A percentile compares a stretch with the other conserved stretches of the same genome.
Evolutionary conservation across 2,329 filamentous ascomycete species (phyloP).

Genomic region (Thelonectria blattea): DNA sequence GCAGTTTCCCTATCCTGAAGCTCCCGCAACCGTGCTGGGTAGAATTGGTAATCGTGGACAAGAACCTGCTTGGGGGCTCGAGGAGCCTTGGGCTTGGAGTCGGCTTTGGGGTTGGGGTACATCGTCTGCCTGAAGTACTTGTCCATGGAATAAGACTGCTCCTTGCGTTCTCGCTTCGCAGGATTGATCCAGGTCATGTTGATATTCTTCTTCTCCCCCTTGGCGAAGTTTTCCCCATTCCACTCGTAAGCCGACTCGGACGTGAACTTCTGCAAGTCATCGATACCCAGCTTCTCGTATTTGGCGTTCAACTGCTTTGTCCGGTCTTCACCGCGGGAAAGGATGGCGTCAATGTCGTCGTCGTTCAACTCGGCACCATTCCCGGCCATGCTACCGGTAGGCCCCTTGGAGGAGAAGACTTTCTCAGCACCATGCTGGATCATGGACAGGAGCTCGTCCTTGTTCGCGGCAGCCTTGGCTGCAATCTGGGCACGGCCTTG

Average conservation of each 20-base stretch:
- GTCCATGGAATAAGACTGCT: constrained; percentile 97
- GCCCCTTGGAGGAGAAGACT: constrained; percentile 79
- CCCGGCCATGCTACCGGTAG: constrained; percentile 64
- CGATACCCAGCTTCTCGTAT: constrained; percentile 95
- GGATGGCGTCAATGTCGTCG: constrained; percentile 88
- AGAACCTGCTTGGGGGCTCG: constrained; percentile 90
- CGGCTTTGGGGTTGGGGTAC: constrained; percentile 78
- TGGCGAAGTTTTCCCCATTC: constrained; percentile 97
- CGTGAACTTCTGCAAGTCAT: constrained; percentile 96
- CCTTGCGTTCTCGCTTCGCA: constrained; percentile 96
- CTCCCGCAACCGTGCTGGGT: constrained; percentile 81
- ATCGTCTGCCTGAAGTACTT: constrained; percentile 96
- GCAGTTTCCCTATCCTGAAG: constrained; percentile 97
- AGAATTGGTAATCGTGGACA: constrained; percentile 98
- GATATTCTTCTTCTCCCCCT: constrained; percentile 82
- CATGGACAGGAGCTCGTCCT: constrained; percentile 96
- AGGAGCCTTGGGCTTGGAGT: constrained; percentile 94
- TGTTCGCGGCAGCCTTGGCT: constrained; percentile 89
- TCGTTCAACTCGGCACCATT: constrained; percentile 73
- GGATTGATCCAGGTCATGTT: constrained; percentile 98
- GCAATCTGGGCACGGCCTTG: constrained; percentile 93
- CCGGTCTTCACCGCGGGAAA: constrained; percentile 84
- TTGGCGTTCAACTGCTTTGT: constrained; percentile 90
- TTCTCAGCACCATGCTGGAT: constrained; percentile 98
- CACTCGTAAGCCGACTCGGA: constrained; percentile 98